Evolutionary conservation across 192 early-diverging fungal species (phyloP).

Genomic region (Martensiomyces pterosporus): DNA sequence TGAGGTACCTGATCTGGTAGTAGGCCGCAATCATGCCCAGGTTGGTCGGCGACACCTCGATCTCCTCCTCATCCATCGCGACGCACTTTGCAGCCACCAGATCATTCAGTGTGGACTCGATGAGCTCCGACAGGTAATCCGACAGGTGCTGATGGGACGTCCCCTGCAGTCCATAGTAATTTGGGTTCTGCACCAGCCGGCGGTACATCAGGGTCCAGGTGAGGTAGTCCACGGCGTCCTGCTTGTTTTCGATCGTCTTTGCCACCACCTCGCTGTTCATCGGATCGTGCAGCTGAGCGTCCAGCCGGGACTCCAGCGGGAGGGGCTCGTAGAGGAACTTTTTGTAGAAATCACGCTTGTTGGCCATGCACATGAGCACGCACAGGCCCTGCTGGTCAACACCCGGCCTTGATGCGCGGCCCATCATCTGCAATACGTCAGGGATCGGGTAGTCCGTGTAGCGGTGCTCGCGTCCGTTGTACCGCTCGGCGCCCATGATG

Average conservation of each 20-base stretch:
- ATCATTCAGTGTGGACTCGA: slow-evolving; percentile 86
- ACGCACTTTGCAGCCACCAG: slow-evolving; percentile 81
- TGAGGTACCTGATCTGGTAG: slow-evolving; percentile 93
- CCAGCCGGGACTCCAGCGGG: slow-evolving; percentile 92
- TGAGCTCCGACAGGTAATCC: slow-evolving; percentile 90
- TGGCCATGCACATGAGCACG: slow-evolving; percentile 90
- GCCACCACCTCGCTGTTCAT: slow-evolving; percentile 97
- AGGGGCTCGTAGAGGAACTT: slow-evolving; percentile 96
- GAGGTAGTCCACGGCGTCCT: slow-evolving; percentile 98
- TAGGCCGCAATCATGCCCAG: slow-evolving; percentile 97
- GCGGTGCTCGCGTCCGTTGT: slow-evolving; percentile 88
- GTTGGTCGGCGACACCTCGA: slow-evolving; percentile 70
- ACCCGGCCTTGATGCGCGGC: slow-evolving; percentile 71
- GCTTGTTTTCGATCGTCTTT: slow-evolving; percentile 92
- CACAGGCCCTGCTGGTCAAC: slow-evolving; percentile 68
- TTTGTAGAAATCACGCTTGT: slow-evolving; percentile 97
- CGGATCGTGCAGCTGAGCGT: slow-evolving; percentile 92
- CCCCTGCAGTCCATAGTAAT: slow-evolving; percentile 91
- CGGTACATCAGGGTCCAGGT: slow-evolving; percentile 99
- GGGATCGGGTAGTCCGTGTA: slow-evolving; percentile 95
- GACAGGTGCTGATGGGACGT: slow-evolving; percentile 83
- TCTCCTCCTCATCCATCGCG: slow-evolving; percentile 19
- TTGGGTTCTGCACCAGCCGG: slow-evolving; percentile 93
- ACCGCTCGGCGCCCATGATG: slow-evolving; percentile 97
- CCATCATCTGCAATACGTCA: slow-evolving; percentile 99